A percentile compares a stretch with the other conserved stretches of the same genome.
Evolutionary conservation across 345 rosid species (phyloP).

Genomic region (Turnera subulata): DNA sequence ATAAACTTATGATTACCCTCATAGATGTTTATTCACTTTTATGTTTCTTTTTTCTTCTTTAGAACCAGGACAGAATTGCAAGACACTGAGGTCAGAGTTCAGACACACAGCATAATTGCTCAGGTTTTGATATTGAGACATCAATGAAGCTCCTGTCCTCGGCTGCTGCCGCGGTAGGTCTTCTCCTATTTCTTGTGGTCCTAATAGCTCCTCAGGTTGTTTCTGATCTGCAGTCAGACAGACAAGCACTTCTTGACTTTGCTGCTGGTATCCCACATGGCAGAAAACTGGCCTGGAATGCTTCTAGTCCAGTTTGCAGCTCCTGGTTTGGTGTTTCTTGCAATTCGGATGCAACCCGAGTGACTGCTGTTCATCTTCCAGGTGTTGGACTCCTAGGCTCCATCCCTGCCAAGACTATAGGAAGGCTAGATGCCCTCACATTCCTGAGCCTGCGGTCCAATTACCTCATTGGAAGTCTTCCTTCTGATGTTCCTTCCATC

Average conservation of each 20-base stretch:
- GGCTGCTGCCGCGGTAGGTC: constrained; percentile 14
- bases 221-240: constrained; percentile 49
- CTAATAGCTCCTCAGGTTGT: constrained; percentile 9
- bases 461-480: constrained; percentile 50
- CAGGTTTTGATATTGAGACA: not conserved
- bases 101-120: too few species aligned
- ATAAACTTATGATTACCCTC: too few species aligned
- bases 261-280: constrained; percentile 42
- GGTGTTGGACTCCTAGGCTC: constrained; percentile 66
- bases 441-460: constrained; percentile 76
- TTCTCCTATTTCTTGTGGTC: constrained; percentile 20
- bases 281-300: constrained; percentile 55
- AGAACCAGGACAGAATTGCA: too few species aligned
- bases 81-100: too few species aligned
- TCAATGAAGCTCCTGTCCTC: constrained; percentile 32
- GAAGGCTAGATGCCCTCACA: constrained; percentile 48
- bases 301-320: constrained; percentile 31
- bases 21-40: too few species aligned
- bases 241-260: constrained; percentile 53
- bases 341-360: constrained; percentile 32
- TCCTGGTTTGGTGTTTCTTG: constrained; percentile 69
- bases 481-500: constrained; percentile 58
- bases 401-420: constrained; percentile 47
- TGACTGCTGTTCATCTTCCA: constrained; percentile 54
- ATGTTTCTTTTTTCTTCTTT: too few species aligned